Evolutionary conservation across 257 asterid genomes (phyloP), one percentile per base, ranked within the genome.

Genomic region (Solanum pinnatisectum): DNA sequence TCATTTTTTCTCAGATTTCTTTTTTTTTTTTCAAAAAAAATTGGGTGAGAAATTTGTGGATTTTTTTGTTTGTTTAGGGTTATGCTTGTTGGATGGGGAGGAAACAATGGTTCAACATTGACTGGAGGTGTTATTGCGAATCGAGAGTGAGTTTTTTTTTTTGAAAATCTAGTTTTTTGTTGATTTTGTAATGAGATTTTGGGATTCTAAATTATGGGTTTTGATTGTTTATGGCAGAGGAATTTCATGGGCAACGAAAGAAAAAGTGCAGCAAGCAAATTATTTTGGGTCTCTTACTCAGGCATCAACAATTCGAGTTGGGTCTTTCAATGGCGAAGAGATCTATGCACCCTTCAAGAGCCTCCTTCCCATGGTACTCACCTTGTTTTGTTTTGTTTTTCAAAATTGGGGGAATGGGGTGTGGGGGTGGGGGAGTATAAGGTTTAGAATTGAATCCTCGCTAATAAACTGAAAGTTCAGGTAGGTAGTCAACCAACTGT

Each of bases 21-120:
- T 42, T 12, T 11, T 27, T 60, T 12, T 2, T 40, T 12, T 22
- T 6, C 0, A 14, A 30, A 70, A 77, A n/a, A 0, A 42, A n/a
- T 23, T 76, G 23, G 11, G 36, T 76, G 23, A 36, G n/a, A 35
- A 74, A 74, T 74, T 37, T 37, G 52, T 74, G n/a, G 14, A 71
- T 72, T 22, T 33, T 9, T 35, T n/a, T 18, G 36, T 82, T 79
- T 56, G 7, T 84, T 27, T 83, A 97, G 99, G 94, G 99, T 96
- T 88, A 92, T 97, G 99, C 98, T 97, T 89, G 98, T 97, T 65
- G 99, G 99, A 72, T 97, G 99, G 99, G 99, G 99, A 87, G 99
- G 99, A n/a, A 97, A 97, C 95, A 97, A 97, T 87, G 99, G 99
- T 14, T 94, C 95, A 2, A 96, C 99, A 25, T 97, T 97, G 15